Conservation (phyloP, 2,329 filamentous ascomycete species). For the Aspergillus vadensis region DNA sequence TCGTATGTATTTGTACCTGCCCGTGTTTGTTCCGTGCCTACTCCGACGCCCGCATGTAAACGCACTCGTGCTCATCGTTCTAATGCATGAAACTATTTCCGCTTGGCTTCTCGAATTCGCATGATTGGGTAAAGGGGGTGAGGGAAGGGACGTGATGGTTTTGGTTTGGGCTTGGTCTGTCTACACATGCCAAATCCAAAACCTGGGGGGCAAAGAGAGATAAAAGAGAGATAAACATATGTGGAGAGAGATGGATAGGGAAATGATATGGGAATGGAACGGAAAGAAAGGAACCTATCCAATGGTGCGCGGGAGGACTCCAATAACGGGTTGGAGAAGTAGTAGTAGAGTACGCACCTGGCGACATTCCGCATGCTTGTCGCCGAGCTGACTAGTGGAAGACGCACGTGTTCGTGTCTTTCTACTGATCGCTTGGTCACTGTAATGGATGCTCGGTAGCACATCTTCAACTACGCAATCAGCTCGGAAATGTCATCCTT, state of each 20-base stretch:
- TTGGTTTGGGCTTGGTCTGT: background rate
- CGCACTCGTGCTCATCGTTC: background rate
- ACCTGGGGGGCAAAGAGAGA: background rate
- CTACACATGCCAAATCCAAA: constrained; percentile 3
- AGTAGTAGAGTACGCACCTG: background rate
- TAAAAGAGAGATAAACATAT: background rate
- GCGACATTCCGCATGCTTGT: background rate
- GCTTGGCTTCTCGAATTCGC: background rate
- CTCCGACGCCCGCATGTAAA: constrained; percentile 16
- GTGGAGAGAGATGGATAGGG: background rate
- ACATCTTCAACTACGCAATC: constrained; percentile 14
- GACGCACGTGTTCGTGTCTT: background rate
- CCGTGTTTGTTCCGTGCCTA: constrained; percentile 1
- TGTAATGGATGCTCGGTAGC: background rate
- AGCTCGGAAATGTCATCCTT: constrained; percentile 54
- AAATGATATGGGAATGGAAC: background rate
- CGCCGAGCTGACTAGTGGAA: background rate
- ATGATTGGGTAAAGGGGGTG: background rate
- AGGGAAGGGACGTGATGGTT: background rate
- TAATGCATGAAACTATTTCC: background rate
- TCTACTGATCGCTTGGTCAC: background rate
- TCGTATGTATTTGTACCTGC: constrained; percentile 10
- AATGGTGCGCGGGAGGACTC: background rate
- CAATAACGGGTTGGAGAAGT: background rate
- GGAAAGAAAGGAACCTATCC: background rate